phyloP scores from a whole-genome alignment of 345 rosid species.

The Combretum micranthum region DNA sequence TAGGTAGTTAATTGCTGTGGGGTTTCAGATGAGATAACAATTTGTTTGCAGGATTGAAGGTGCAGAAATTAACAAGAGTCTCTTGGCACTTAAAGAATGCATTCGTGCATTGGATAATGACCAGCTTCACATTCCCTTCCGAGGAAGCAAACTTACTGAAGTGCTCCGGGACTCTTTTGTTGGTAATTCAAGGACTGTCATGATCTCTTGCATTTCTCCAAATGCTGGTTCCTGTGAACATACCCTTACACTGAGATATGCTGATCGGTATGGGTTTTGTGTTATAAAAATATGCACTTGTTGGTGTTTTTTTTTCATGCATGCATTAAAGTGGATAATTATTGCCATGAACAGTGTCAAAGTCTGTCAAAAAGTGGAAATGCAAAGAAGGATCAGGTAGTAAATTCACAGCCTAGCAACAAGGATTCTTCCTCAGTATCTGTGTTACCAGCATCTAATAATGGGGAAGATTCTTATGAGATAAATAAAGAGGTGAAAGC shows the following conservation, averaged over 20 bases:
- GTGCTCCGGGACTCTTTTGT: constrained; percentile 97
- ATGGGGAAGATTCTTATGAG: constrained; percentile 48
- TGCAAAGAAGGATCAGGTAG: constrained; percentile 62
- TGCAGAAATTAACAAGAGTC: constrained; percentile 97
- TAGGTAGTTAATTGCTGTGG: no score
- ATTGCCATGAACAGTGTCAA: constrained; percentile 61
- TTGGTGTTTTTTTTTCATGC: no score
- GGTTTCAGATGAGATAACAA: no score
- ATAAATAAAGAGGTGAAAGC: constrained; percentile 43
- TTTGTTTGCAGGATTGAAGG: constrained; percentile 86
- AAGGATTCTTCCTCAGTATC: constrained; percentile 54
- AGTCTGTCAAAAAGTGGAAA: constrained; percentile 92
- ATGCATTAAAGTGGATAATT: constrained; percentile 1
- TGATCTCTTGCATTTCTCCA: constrained; percentile 98
- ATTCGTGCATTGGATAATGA: constrained; percentile 99
- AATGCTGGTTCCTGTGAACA: constrained; percentile 98
- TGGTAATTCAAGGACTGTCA: constrained; percentile 95
- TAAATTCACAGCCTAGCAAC: constrained; percentile 32
- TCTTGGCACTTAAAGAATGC: constrained; percentile 94
- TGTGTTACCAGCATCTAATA: constrained; percentile 30
- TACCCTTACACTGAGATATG: constrained; percentile 94
- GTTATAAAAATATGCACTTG: no score
- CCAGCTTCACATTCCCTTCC: constrained; percentile 96
- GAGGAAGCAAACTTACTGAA: constrained; percentile 97
- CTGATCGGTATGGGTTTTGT: constrained; percentile 56